Evolutionary conservation across 2,329 filamentous ascomycete species (phyloP).

Genomic region (Coniochaeta ligniaria): DNA sequence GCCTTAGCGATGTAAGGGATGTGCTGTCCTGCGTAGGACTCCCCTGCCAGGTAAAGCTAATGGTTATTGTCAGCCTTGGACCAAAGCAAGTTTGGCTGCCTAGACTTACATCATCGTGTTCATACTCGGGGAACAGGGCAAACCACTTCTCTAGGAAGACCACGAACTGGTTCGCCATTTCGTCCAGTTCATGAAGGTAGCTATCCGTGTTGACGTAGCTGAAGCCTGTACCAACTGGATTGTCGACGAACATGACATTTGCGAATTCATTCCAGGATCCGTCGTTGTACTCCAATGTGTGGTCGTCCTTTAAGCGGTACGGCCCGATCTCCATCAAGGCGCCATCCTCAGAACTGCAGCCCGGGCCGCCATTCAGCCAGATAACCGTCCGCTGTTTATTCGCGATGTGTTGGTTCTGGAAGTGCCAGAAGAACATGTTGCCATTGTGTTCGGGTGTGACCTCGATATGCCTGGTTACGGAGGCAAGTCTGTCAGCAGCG

Average conservation of each 20-base stretch:
- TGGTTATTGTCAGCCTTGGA: neutral
- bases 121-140: constrained; percentile 81
- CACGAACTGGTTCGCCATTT: constrained; percentile 87
- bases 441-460: constrained; percentile 78
- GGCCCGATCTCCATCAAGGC: constrained; percentile 94
- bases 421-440: constrained; percentile 98
- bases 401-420: constrained; percentile 90
- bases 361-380: constrained; percentile 95
- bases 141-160: constrained; percentile 91
- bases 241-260: constrained; percentile 93
- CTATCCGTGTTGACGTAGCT: constrained; percentile 91
- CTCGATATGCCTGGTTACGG: constrained; percentile 70
- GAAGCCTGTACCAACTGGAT: constrained; percentile 92
- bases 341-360: constrained; percentile 95
- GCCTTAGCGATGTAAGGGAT: constrained; percentile 95
- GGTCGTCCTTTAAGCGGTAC: constrained; percentile 74
- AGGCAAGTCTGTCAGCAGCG: constrained; percentile 7
- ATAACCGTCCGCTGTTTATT: constrained; percentile 85
- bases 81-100: neutral
- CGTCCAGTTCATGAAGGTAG: constrained; percentile 75
- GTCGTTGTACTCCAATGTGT: constrained; percentile 69
- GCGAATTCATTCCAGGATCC: constrained; percentile 99
- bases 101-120: constrained; percentile 75
- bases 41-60: constrained; percentile 88
- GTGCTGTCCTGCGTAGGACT: constrained; percentile 94